A percentile compares a stretch with the other conserved stretches of the same genome.
Evolutionary conservation across 345 rosid species (phyloP).

Genomic region (Raphanus raphanistrum): DNA sequence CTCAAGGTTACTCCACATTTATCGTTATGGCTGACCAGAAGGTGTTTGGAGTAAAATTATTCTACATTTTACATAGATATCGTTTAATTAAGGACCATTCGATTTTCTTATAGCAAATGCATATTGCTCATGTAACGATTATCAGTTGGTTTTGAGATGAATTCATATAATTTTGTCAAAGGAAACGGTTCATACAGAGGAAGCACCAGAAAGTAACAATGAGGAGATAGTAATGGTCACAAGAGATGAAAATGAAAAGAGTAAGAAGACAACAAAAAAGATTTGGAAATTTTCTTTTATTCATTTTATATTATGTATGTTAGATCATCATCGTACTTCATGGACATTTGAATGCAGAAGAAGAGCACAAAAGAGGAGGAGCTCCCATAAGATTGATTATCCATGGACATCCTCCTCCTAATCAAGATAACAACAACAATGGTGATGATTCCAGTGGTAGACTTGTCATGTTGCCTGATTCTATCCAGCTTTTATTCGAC

Average conservation of each 20-base stretch:
- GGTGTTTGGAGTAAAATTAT: not conserved
- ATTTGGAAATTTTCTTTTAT: not conserved
- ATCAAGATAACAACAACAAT: constrained; percentile 36
- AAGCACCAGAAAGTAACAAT: constrained; percentile 30
- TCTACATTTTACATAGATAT: not conserved
- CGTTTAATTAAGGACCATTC: no score
- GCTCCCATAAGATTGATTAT: constrained; percentile 60
- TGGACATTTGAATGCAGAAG: constrained; percentile 43
- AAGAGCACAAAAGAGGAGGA: constrained; percentile 35
- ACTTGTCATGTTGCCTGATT: constrained; percentile 68
- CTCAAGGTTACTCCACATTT: not conserved
- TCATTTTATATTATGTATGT: not conserved
- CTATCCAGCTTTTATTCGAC: constrained; percentile 62
- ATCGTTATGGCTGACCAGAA: not conserved
- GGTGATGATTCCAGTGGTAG: constrained; percentile 38
- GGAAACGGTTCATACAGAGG: constrained; percentile 49
- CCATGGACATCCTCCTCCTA: constrained; percentile 66
- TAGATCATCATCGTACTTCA: not conserved
- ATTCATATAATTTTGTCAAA: constrained; percentile 35
- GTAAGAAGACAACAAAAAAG: constrained; percentile 47
- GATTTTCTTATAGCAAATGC: not conserved
- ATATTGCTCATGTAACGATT: not conserved
- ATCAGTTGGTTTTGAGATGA: constrained; percentile 15
- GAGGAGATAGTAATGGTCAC: constrained; percentile 38
- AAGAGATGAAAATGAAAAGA: constrained; percentile 46